Evolutionary conservation across 2,329 filamentous ascomycete species (phyloP), one percentile per base, ranked within the genome.

Genomic region (Fusarium nelsonii): DNA sequence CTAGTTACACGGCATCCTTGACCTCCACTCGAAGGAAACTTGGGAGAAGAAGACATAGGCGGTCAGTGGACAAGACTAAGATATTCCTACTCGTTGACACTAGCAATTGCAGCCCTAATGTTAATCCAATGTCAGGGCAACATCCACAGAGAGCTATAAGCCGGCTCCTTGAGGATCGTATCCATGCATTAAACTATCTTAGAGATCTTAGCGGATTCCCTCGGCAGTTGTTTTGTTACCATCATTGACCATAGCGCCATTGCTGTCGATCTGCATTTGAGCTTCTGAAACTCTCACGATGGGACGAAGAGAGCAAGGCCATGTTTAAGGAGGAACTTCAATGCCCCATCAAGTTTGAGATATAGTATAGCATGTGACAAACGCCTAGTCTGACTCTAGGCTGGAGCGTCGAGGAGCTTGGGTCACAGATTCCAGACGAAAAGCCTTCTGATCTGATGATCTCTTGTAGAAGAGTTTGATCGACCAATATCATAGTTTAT

Each of bases 61-160:
- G n/a, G 34, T 30, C 48, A 51, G 48, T 51, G 48, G 37, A 11
- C 33, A 50, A 37, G 23, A 28, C 45, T 37, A 34, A 26, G 23
- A 10, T 28, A n/a, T 8, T 37, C 34, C 8, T 40, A 8, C 23
- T 30, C 23, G 8, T 39, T 18, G 37, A 30, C 23, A 51, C 26
- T 51, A 23, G 23, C 33, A 30, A 23, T 39, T 30, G n/a, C 11
- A 28, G 33, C 34, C 26, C 48, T 51, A 51, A 20, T 40, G 33
- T 7, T n/a, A 51, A 51, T 40, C 48, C 28, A 51, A 51, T 51
- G 34, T 3, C 48, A 51, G 48, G 48, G 48, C 34, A 30, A 51
- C 23, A 20, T 51, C 23, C 30, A 12, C 34, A 16, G 16, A 50
- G 33, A 51, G 26, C n/a, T 26, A 28, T 51, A 32, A 36, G 36